A percentile compares a stretch with the other conserved stretches of the same genome.
Conservation (phyloP, 2,329 filamentous ascomycete genomes). For the Fusarium sp. region DNA sequence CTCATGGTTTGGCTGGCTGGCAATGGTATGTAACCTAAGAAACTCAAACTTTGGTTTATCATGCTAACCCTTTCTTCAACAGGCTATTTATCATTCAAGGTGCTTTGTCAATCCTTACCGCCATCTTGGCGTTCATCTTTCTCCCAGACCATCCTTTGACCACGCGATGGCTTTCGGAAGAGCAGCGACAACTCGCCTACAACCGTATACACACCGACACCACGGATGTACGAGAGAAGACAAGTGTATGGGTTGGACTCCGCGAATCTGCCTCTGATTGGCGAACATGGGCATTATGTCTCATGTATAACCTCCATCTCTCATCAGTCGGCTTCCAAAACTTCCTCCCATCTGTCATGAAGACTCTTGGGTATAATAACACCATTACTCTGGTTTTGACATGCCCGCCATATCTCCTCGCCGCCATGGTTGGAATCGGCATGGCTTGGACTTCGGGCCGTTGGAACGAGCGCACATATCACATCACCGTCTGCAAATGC, state of each 20-base stretch:
- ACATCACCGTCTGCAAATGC: conserved; percentile 46
- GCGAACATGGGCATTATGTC: conserved; percentile 43
- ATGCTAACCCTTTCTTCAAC: neutral
- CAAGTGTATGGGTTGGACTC: conserved; percentile 49
- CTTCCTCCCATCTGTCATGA: conserved; percentile 52
- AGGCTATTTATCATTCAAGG: conserved; percentile 49
- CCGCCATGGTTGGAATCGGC: conserved; percentile 42
- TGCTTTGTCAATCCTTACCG: conserved; percentile 42
- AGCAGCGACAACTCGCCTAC: conserved; percentile 55
- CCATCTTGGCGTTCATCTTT: conserved; percentile 47
- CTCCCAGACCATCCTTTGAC: conserved; percentile 53
- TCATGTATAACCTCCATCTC: conserved; percentile 44
- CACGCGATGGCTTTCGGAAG: conserved; percentile 50
- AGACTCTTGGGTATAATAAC: conserved; percentile 57
- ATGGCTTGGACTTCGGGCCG: conserved; percentile 52
- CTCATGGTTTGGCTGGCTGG: conserved; percentile 43
- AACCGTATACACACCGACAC: conserved; percentile 50
- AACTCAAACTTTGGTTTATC: fast-evolving
- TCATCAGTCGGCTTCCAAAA: conserved; percentile 46
- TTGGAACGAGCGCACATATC: conserved; percentile 51
- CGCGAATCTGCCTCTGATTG: conserved; percentile 42
- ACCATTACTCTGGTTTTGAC: conserved; percentile 62
- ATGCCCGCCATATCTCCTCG: conserved; percentile 61
- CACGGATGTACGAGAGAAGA: conserved; percentile 47
- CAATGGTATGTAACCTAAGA: conserved; percentile 33